Evolutionary conservation across 306 rosid species (phyloP).

Genomic region (Ziziphus jujuba): DNA sequence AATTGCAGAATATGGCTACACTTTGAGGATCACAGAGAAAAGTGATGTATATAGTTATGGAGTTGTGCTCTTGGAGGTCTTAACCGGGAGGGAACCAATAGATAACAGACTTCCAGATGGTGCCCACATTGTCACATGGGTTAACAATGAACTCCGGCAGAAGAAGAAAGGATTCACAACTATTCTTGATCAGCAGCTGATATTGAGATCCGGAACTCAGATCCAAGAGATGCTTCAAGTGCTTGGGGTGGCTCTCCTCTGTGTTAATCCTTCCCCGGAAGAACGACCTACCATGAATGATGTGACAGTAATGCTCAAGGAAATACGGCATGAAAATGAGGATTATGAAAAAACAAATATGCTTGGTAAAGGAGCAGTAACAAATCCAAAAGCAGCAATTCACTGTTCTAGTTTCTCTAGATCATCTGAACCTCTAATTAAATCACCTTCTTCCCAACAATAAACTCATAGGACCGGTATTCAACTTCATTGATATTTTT

Average conservation of each 20-base stretch:
- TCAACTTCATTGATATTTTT: slow-evolving; percentile 29
- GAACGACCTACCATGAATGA: slow-evolving; percentile 94
- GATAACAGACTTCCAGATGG: slow-evolving; percentile 72
- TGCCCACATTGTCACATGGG: slow-evolving; percentile 78
- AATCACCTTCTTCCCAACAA: slow-evolving; percentile 53
- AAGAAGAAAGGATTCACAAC: slow-evolving; percentile 52
- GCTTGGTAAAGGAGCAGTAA: slow-evolving; percentile 40
- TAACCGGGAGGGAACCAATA: slow-evolving; percentile 80
- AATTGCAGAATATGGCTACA: slow-evolving; percentile 93
- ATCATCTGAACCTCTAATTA: slow-evolving; percentile 78
- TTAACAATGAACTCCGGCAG: slow-evolving; percentile 58
- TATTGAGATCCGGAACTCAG: slow-evolving; percentile 71
- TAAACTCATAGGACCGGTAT: slow-evolving; percentile 26
- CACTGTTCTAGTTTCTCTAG: slow-evolving; percentile 87
- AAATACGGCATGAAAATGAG: slow-evolving; percentile 64
- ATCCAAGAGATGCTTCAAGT: slow-evolving; percentile 93
- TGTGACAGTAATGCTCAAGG: slow-evolving; percentile 86
- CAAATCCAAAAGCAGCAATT: slow-evolving; percentile 57
- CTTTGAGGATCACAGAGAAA: slow-evolving; percentile 88
- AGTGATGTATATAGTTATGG: slow-evolving; percentile 97
- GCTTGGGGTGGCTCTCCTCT: slow-evolving; percentile 85
- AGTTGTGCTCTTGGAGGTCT: slow-evolving; percentile 75
- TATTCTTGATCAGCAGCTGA: slow-evolving; percentile 72
- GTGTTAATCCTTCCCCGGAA: slow-evolving; percentile 71
- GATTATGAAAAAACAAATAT: slow-evolving; percentile 61